These are phyloP conservation scores for Ascochyta lentis DNA, from an alignment of 2,329 filamentous ascomycete genomes.

Conservation along the genomic window DNA sequence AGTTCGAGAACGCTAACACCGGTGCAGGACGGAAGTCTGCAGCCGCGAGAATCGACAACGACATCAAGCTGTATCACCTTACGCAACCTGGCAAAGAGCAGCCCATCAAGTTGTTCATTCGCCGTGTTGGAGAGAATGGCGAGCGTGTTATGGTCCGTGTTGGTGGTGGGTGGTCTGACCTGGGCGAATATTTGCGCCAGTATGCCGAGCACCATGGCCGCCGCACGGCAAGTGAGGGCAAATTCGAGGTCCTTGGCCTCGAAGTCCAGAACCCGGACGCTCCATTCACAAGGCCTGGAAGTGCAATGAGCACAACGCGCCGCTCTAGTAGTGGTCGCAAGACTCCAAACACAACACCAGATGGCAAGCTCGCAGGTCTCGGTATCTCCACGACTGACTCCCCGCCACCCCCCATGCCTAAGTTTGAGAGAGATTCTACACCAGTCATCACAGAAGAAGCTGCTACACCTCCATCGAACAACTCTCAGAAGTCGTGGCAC, in stretches of 20 bases:
- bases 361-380: slow-evolving; percentile 18
- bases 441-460: slow-evolving; percentile 36
- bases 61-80: slow-evolving; percentile 92
- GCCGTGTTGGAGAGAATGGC: slow-evolving; percentile 85
- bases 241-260: slow-evolving; percentile 63
- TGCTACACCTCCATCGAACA: slow-evolving; percentile 35
- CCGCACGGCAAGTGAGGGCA: slow-evolving; percentile 63
- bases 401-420: slow-evolving; percentile 33
- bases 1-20: slow-evolving; percentile 36
- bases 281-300: slow-evolving; percentile 38
- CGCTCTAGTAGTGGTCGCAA: slow-evolving; percentile 32
- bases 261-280: slow-evolving; percentile 37
- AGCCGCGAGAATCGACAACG: slow-evolving; percentile 53
- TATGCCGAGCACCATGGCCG: slow-evolving; percentile 91
- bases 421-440: slow-evolving; percentile 28
- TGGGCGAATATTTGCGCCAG: slow-evolving; percentile 92
- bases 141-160: slow-evolving; percentile 98
- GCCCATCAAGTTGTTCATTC: slow-evolving; percentile 93
- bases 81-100: slow-evolving; percentile 82
- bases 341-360: slow-evolving; percentile 40
- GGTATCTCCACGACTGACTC: slow-evolving; percentile 27
- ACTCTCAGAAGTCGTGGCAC: slow-evolving; percentile 44
- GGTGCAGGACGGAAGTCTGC: slow-evolving; percentile 40
- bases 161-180: slow-evolving; percentile 96
- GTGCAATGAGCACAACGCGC: slow-evolving; percentile 36